Base-by-base conservation (phyloP, 768 basidiomycete species). In the Tubosaeta brunneosetosa region DNA sequence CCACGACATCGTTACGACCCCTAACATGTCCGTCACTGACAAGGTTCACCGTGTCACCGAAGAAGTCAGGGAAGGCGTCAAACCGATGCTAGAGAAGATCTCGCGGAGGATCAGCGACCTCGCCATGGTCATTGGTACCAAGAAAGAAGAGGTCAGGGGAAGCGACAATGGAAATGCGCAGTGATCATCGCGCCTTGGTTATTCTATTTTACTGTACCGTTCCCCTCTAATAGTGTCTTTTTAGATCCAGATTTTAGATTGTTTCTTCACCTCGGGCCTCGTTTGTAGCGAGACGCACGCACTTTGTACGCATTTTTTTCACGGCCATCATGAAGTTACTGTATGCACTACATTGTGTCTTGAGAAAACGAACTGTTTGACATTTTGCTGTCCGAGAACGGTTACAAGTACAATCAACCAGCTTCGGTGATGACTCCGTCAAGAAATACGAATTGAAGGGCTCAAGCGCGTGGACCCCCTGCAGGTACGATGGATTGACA, bases 11-110 rank as follows among this genome's bases (percentile, higher is more conserved):
- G 61, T 85, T 45, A 74, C 72, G 16, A 67, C 71, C 33, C 77
- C 81, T 51, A 77, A 86, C 48, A 61, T 83, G 16, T 75, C 85
- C 0, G 54, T 87, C 3, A 75, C 78, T 41, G 86, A 87, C 51
- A 89, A 87, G 73, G 77, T 82, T 16, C 58, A 67, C 44, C 79
- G 78, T 52, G 71, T 88, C 17, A 66, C 74, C 22, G 70, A 74
- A 48, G 81, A 86, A 49, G 83, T 89, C 25, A 78, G 74, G 60
- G 77, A 79, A 25, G 78, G 79, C 32, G 79, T 88, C 22, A 72
- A 72, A 26, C 88, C 87, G 17, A 64, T 87, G 47, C 74, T 89
- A 13, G 83, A 84, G 33, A 71, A 69, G 13, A 60, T 81, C 25
- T 69, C 71, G 51, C 75, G 75, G 52, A 68, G 72, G 14, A 66